Evolutionary conservation across 2,329 filamentous ascomycete species (phyloP).

Genomic region (Nigrograna mackinnonii): DNA sequence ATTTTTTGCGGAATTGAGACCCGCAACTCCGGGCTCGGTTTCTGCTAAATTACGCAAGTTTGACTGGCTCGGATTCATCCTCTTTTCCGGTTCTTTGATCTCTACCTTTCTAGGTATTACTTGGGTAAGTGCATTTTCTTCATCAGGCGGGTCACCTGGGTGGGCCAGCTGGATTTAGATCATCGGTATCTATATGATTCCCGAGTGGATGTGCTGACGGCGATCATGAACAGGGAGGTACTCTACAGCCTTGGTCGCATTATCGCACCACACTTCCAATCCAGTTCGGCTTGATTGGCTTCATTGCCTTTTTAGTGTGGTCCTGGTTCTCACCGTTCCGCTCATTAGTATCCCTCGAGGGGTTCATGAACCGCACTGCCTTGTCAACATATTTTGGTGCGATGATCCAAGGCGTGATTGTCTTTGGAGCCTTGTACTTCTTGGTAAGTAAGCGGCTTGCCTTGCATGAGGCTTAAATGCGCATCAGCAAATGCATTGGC

Average conservation of each 20-base stretch:
- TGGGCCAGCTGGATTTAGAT: too few species aligned
- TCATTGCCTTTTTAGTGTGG: slow-evolving; percentile 22
- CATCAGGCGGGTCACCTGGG: too few species aligned
- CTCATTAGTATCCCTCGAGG: not conserved
- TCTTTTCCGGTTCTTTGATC: slow-evolving; percentile 62
- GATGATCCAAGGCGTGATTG: slow-evolving; percentile 31
- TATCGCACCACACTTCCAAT: slow-evolving; percentile 21
- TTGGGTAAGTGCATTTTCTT: slow-evolving; percentile 40
- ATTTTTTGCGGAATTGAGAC: slow-evolving; percentile 48
- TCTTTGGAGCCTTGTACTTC: slow-evolving; percentile 29
- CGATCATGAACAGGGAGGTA: slow-evolving; percentile 22
- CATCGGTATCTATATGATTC: too few species aligned
- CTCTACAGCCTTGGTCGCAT: slow-evolving; percentile 20
- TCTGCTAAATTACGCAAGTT: slow-evolving; percentile 53
- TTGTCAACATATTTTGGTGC: slow-evolving; percentile 35
- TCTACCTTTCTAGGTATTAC: slow-evolving; percentile 61
- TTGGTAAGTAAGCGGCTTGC: slow-evolving; percentile 25
- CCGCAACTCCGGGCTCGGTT: slow-evolving; percentile 37
- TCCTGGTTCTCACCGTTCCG: slow-evolving; percentile 16
- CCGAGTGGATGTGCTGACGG: too few species aligned
- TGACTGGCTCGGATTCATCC: slow-evolving; percentile 61
- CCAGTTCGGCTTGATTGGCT: slow-evolving; percentile 16
- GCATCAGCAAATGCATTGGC: not conserved
- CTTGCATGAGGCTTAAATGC: too few species aligned
- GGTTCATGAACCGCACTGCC: slow-evolving; percentile 31